Percentiles rank a stretch among this genome's conserved stretches.
Evolutionary conservation across 129 eudicot genomes (phyloP).

Genomic region (Tagetes erecta): DNA sequence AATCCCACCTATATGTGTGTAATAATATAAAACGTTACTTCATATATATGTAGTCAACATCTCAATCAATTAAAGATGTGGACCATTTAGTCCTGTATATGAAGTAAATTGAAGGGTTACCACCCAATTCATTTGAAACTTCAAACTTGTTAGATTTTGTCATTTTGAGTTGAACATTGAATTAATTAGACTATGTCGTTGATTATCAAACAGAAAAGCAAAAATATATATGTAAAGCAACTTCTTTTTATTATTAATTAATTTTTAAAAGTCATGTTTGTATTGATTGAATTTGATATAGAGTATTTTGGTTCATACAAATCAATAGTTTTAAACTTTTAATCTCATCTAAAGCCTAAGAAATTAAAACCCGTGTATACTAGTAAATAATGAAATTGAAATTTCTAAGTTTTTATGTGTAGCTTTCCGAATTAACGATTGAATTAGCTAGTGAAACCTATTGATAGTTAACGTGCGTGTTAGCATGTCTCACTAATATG

Average conservation of each 20-base stretch:
- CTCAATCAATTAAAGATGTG: constrained; percentile 22
- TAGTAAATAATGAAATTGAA: no score
- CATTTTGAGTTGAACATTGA: neutral
- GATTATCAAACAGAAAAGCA: neutral
- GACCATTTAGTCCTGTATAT: constrained; percentile 21
- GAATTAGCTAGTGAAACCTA: no score
- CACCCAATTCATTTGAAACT: constrained; percentile 17
- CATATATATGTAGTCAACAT: constrained; percentile 35
- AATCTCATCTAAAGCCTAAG: no score
- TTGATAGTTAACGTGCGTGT: no score
- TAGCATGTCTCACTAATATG: no score
- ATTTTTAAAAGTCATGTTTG: neutral
- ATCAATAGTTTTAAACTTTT: neutral
- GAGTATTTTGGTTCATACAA: neutral
- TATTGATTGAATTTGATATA: neutral
- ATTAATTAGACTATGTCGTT: neutral
- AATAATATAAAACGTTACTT: neutral
- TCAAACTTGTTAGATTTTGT: neutral
- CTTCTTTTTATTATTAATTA: neutral
- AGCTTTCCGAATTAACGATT: neutral
- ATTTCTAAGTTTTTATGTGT: neutral
- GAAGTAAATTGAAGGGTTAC: constrained; percentile 22
- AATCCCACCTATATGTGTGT: neutral
- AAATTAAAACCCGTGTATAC: no score
- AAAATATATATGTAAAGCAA: neutral